Evolutionary conservation across 1,139 yeast genomes (phyloP).

Genomic region (Waltiozyma sp.): DNA sequence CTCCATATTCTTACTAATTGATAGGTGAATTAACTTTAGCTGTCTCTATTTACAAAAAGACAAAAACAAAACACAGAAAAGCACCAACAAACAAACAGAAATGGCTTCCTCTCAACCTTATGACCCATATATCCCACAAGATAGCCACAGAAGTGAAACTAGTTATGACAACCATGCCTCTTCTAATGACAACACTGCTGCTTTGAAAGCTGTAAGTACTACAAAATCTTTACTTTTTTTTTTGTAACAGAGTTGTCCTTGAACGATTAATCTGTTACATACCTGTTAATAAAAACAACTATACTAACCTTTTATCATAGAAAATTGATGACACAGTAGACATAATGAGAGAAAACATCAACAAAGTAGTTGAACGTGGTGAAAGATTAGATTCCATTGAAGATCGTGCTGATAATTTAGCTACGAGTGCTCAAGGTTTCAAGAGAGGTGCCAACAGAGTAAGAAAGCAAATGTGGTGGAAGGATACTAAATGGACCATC

Average conservation of each 20-base stretch:
- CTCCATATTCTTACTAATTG: too few relatives aligned
- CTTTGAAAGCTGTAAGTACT: constrained; percentile 66
- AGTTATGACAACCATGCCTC: constrained; percentile 21
- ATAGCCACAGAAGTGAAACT: constrained; percentile 24
- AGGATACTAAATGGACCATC: constrained; percentile 93
- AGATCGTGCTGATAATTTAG: constrained; percentile 88
- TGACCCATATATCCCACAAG: constrained; percentile 78
- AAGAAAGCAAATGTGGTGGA: constrained; percentile 99
- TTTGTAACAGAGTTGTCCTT: background rate
- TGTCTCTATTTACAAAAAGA: too few relatives aligned
- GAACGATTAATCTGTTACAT: too few relatives aligned
- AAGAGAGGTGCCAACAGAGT: constrained; percentile 96
- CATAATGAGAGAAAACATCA: constrained; percentile 94
- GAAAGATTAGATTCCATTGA: constrained; percentile 89
- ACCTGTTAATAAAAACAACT: background rate
- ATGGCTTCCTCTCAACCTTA: constrained; percentile 83
- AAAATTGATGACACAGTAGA: constrained; percentile 97
- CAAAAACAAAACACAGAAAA: too few relatives aligned
- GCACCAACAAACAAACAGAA: background rate
- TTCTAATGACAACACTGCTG: constrained; percentile 49
- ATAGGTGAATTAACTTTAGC: too few relatives aligned
- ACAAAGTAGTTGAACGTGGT: constrained; percentile 89
- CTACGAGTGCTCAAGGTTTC: constrained; percentile 90
- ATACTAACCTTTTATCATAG: constrained; percentile 24
- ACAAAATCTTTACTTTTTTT: background rate